phyloP scores from a whole-genome alignment of 257 asterid genomes.

The Solanum chilense region DNA sequence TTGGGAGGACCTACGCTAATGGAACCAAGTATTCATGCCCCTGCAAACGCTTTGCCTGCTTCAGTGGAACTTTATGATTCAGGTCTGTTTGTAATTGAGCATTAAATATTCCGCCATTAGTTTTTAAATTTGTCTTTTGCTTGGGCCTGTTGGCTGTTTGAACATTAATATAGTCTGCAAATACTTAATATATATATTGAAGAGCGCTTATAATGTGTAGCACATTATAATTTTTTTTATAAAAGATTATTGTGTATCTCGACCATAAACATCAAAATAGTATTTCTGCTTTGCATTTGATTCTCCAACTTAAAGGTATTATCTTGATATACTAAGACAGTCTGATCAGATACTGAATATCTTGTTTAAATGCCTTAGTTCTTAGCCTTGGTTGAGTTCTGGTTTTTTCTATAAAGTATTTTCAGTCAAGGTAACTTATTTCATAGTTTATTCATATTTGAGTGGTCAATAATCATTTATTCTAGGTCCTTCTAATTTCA shows the following conservation, averaged over 20 bases:
- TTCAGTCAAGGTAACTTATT: background rate
- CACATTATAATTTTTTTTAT: background rate
- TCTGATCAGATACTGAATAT: background rate
- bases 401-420: background rate
- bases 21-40: conserved; percentile 2
- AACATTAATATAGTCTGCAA: background rate
- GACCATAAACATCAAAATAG: background rate
- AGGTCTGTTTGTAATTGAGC: background rate
- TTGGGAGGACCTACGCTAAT: background rate
- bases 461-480: background rate
- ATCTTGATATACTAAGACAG: background rate
- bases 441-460: background rate
- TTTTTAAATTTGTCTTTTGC: background rate
- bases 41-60: background rate
- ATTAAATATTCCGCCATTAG: background rate
- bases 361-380: background rate
- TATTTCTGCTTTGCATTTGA: background rate
- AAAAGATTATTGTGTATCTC: background rate
- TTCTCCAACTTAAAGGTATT: background rate
- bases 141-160: background rate
- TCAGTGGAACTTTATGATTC: background rate
- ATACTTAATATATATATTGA: background rate
- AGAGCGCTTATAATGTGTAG: background rate
- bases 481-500: background rate
- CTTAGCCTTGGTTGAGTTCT: background rate